Evolutionary conservation across 2,329 filamentous ascomycete species (phyloP), one percentile per base, ranked within the genome.

Genomic region (Macrophomina tecta): DNA sequence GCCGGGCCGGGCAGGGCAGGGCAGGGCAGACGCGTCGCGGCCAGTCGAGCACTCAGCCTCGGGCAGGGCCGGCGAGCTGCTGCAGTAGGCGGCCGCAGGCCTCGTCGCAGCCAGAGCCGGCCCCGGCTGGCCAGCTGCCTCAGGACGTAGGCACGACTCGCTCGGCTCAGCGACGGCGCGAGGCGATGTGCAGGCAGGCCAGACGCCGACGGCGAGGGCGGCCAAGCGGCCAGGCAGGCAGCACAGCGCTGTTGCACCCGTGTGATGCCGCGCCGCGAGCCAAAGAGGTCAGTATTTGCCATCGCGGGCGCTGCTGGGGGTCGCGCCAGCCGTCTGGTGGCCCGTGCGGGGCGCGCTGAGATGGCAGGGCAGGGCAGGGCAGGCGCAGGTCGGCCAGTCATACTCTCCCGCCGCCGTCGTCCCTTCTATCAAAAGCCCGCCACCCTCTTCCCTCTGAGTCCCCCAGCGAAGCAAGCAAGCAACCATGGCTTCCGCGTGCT

Each of bases 401-500:
- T 62, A 62, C 49, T 34, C 49, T 28, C 40, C 46, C 45, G 46
- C 32, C 51, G 51, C 63, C 49, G 48, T 48, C 36, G 9, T 65
- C 51, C 63, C 40, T 56, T 55, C 61, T 53, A 64, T 65, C 63
- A 56, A 65, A 56, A 65, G 63, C 63, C 63, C 63, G 63, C 63
- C 63, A 56, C 63, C 63, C 40, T 46, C 51, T 38, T 46, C 62
- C 62, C 49, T 55, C 63, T 23, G 23, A 55, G 28, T 46, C 62
- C 42, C 11, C 62, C 23, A 23, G 23, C 23, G 46, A 28, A 62
- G 58, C 58, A 45, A 45, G 42, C 42, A 53, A 45, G 42, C 42
- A 53, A 65, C 52, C 63, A 65, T 65, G 63, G 51, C 49, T 65
- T 14, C 40, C 51, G 52, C 51, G 34, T 36, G 30, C 63, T 55